phyloP scores from a whole-genome alignment of 129 eudicot species.

The Smallanthus sonchifolius region DNA sequence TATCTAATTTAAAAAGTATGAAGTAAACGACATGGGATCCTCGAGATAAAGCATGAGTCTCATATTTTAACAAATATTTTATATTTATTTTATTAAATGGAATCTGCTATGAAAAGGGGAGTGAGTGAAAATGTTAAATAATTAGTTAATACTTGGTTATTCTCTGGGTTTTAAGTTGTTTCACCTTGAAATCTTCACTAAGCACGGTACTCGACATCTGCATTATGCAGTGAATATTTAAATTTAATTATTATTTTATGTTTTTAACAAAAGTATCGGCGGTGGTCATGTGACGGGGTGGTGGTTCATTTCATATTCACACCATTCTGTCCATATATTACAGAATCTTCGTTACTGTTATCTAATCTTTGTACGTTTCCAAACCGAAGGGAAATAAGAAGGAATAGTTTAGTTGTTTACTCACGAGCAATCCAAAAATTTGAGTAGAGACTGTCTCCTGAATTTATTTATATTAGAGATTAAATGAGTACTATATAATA shows the following conservation, averaged over 20 bases:
- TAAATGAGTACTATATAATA: neutral
- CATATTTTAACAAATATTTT: neutral
- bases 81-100: conserved; percentile 1
- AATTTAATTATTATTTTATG: conserved; percentile 8
- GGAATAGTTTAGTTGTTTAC: neutral
- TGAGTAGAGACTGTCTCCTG: neutral
- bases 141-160: conserved; percentile 12
- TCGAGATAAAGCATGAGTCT: conserved; percentile 13
- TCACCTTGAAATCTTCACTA: conserved; percentile 56
- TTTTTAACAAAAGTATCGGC: conserved; percentile 40
- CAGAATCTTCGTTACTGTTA: neutral
- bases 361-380: neutral
- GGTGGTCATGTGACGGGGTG: conserved; percentile 71
- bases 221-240: neutral
- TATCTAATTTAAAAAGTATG: neutral
- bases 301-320: conserved; percentile 32
- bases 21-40: conserved; percentile 11
- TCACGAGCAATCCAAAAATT: too few species aligned
- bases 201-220: conserved; percentile 25
- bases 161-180: conserved; percentile 80
- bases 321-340: neutral
- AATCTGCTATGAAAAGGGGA: conserved; percentile 14
- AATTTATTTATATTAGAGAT: neutral
- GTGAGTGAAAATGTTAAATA: conserved; percentile 14
- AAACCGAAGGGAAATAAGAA: neutral